Conservation (phyloP, 306 rosid genomes). For the Quercus cerris region DNA sequence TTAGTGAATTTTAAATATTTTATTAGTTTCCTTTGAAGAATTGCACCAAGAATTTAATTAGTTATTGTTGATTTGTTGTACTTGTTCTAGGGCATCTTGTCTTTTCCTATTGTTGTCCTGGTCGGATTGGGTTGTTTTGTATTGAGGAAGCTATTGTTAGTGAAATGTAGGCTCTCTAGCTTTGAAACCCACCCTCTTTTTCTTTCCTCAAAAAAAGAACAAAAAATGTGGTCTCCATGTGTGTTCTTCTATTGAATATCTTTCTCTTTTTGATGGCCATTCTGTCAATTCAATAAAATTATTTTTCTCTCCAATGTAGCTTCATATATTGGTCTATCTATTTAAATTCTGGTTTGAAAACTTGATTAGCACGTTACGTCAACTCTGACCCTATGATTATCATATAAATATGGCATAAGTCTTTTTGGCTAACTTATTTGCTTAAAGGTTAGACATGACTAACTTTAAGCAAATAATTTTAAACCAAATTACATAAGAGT, state of each 20-base stretch:
- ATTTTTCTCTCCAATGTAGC: constrained; percentile 19
- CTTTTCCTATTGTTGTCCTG: background rate
- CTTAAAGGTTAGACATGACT: background rate
- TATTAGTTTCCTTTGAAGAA: background rate
- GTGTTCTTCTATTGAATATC: constrained; percentile 7
- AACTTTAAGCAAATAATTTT: too few relatives aligned
- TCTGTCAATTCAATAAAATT: constrained; percentile 13
- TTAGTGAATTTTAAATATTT: background rate
- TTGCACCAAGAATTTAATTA: too few relatives aligned
- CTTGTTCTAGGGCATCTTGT: background rate
- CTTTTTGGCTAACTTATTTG: background rate
- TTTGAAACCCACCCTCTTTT: background rate
- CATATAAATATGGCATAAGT: too few relatives aligned
- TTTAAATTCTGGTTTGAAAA: background rate
- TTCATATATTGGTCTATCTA: background rate
- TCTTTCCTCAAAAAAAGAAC: background rate
- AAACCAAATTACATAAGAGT: too few relatives aligned
- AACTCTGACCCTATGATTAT: too few relatives aligned
- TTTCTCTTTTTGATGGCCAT: background rate
- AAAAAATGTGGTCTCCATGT: background rate
- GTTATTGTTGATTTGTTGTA: background rate
- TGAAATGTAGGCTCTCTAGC: background rate
- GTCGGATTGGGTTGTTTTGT: background rate
- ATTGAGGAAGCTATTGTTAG: background rate
- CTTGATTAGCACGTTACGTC: too few relatives aligned